Percentiles rank a stretch among this genome's conserved stretches.
Conservation (phyloP, 2,329 filamentous ascomycete species). For the Trichoderma polysporum region DNA sequence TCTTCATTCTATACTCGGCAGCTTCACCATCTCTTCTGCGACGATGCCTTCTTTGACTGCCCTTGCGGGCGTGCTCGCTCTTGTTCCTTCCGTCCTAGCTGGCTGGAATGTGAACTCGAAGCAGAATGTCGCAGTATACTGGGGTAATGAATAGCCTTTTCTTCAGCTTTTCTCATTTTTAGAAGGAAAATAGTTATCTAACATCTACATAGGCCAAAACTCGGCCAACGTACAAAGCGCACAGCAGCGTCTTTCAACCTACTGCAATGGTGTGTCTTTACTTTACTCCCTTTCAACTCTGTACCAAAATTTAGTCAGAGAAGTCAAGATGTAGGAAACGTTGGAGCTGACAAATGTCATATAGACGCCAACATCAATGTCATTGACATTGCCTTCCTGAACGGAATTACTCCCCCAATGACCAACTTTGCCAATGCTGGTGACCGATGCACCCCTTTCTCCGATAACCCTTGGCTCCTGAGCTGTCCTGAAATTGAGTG, state of each 20-base stretch:
- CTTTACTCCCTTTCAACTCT: background rate
- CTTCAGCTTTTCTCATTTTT: no score
- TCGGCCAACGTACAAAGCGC: slow-evolving; percentile 50
- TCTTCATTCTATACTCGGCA: background rate
- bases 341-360: background rate
- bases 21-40: background rate
- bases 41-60: slow-evolving; percentile 23
- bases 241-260: slow-evolving; percentile 57
- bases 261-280: slow-evolving; percentile 54
- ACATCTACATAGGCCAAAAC: slow-evolving; percentile 51
- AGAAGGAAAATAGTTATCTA: no score
- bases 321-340: background rate
- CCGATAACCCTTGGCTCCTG: slow-evolving; percentile 53
- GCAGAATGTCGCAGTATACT: slow-evolving; percentile 64
- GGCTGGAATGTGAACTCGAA: slow-evolving; percentile 47
- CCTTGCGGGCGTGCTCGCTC: slow-evolving; percentile 26
- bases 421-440: slow-evolving; percentile 66
- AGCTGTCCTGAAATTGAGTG: slow-evolving; percentile 66
- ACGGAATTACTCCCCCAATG: slow-evolving; percentile 52
- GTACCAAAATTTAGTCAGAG: no score
- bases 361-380: slow-evolving; percentile 51
- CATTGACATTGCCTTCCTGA: slow-evolving; percentile 64
- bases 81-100: slow-evolving; percentile 36
- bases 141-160: slow-evolving; percentile 50
- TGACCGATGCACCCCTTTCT: slow-evolving; percentile 59